Base-by-base conservation (phyloP, 495 filamentous ascomycete species). In the Aspergillus incahuasiensis region DNA sequence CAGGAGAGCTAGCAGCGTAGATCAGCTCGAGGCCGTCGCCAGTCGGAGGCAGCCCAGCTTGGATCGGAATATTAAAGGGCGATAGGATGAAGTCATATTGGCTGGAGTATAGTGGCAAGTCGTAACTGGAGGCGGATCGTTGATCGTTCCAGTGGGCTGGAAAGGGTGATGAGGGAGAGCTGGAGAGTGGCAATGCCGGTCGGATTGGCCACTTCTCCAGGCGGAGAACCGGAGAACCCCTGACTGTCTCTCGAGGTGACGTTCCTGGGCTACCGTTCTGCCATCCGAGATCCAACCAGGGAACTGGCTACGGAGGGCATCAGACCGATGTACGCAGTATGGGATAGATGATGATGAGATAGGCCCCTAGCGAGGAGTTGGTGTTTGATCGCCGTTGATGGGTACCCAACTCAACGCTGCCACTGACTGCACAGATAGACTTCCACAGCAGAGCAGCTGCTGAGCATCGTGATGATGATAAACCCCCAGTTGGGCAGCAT, bases 401-500 rank as follows among this genome's bases (percentile, higher is more conserved):
- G 59, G 55, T 48, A 45, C 55, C 51, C 48, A 58, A 56, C 21
- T 28, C 21, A 4, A 40, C 15, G 6, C 34, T 35, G 13, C 34
- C 34, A 35, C 34, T 35, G 4, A 28, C 4, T 28, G 25, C 25
- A 8, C 4, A 28, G 25, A 28, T 28, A 28, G 25, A 28, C 25
- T 8, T 4, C 25, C 25, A 28, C 25, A 28, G 25, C 25, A 28
- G 25, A n/a, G n/a, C n/a, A n/a, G n/a, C n/a, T n/a, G n/a, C n/a
- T n/a, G n/a, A n/a, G n/a, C n/a, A n/a, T n/a, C n/a, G n/a, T n/a
- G n/a, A n/a, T n/a, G n/a, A n/a, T 30, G 45, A 35, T 35, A 9
- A 11, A n/a, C n/a, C 12, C 6, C 9, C 32, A 43, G 49, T 63
- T 60, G 61, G 61, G 61, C 57, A 63, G 51, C 61, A 47, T 30